A percentile compares a stretch with the other conserved stretches of the same genome.
phyloP scores from a whole-genome alignment of 768 basidiomycete species.

The Coprinellus micaceus region DNA sequence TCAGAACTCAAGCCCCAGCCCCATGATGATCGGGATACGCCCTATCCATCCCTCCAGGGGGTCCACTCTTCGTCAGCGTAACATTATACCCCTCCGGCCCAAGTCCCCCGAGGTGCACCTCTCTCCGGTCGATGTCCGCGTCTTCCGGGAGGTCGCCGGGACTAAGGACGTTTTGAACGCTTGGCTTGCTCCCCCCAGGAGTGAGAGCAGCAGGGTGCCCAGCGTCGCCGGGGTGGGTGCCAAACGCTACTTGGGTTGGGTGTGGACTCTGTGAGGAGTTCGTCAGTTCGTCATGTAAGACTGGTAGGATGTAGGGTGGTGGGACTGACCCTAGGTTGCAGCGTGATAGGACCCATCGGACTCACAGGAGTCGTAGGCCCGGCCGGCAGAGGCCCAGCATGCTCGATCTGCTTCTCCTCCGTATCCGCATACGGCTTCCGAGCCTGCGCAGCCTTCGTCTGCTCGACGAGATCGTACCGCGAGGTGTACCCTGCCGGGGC shows the following conservation, averaged over 20 bases:
- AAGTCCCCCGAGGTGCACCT: neutral
- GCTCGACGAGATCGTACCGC: conserved; percentile 42
- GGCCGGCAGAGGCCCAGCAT: conserved; percentile 3
- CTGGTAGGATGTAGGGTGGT: too few relatives aligned
- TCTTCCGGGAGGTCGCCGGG: neutral
- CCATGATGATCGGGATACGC: neutral
- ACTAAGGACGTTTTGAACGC: too few relatives aligned
- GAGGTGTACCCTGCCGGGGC: conserved; percentile 52
- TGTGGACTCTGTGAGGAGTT: too few relatives aligned
- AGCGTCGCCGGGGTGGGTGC: neutral
- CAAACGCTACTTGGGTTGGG: too few relatives aligned
- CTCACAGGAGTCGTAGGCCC: too few relatives aligned
- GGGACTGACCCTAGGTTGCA: too few relatives aligned
- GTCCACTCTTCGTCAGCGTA: neutral
- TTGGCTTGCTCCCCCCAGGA: too few relatives aligned
- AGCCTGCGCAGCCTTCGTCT: conserved; percentile 38
- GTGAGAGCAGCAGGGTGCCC: too few relatives aligned
- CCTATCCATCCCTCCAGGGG: neutral
- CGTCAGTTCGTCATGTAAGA: too few relatives aligned
- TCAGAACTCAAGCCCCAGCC: too few relatives aligned
- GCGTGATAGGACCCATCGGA: too few relatives aligned
- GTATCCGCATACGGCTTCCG: conserved; percentile 20
- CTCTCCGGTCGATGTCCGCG: neutral
- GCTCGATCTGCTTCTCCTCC: conserved; percentile 24
- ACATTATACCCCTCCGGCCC: neutral